phyloP scores from a whole-genome alignment of 352 stramenopile species.

The Globisporangium nagaii region DNA sequence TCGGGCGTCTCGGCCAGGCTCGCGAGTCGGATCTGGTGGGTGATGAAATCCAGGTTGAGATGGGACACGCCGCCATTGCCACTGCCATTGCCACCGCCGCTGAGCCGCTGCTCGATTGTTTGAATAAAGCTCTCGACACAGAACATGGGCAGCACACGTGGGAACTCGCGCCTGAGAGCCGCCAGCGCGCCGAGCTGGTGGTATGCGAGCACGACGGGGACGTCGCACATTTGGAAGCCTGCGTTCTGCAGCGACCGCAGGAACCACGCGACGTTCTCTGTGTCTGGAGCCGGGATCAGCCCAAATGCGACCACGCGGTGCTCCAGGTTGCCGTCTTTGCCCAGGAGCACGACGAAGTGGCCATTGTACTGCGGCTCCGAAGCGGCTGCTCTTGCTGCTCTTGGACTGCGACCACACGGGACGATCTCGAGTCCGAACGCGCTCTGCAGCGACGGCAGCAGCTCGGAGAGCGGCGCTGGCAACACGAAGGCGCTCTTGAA shows the following conservation, averaged over 20 bases:
- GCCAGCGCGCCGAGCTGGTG: slow-evolving; percentile 53
- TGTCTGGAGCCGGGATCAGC: slow-evolving; percentile 52
- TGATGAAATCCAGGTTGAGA: slow-evolving; percentile 55
- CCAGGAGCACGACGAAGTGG: slow-evolving; percentile 51
- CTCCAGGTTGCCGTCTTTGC: slow-evolving; percentile 61
- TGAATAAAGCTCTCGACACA: slow-evolving; percentile 64
- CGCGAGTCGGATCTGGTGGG: slow-evolving; percentile 42
- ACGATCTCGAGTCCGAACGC: slow-evolving; percentile 70
- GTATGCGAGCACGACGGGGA: slow-evolving; percentile 54
- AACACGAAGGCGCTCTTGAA: slow-evolving; percentile 74
- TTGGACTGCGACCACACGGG: slow-evolving; percentile 49
- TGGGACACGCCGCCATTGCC: no score
- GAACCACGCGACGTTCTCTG: slow-evolving; percentile 78
- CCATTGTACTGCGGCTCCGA: slow-evolving; percentile 33
- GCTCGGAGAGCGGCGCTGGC: slow-evolving; percentile 42
- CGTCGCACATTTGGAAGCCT: slow-evolving; percentile 41
- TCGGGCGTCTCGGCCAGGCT: slow-evolving; percentile 28
- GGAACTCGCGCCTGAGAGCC: slow-evolving; percentile 44
- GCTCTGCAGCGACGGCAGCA: slow-evolving; percentile 52
- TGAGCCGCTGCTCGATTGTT: slow-evolving; percentile 52
- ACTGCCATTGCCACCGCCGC: no score
- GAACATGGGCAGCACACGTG: slow-evolving; percentile 61
- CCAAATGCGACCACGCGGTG: slow-evolving; percentile 68
- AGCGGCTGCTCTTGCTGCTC: slow-evolving; percentile 3
- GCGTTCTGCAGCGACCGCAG: slow-evolving; percentile 42